phyloP scores from a whole-genome alignment of 257 asterid species.

The Solanum pennellii region DNA sequence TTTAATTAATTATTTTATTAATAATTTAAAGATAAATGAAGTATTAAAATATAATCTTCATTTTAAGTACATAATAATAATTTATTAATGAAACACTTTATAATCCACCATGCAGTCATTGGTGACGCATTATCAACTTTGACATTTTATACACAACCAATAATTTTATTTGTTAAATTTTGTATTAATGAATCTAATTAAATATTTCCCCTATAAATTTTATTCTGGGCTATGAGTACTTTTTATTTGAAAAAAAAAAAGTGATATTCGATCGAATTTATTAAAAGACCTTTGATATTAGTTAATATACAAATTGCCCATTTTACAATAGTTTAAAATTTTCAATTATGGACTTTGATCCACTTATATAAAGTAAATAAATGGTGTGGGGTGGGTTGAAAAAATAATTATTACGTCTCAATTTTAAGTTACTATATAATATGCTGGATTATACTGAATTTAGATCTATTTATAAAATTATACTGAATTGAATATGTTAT shows the following conservation, averaged over 20 bases:
- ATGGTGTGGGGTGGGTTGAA: neutral
- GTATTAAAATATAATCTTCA: neutral
- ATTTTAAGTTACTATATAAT: neutral
- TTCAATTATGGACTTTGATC: neutral
- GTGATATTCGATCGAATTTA: neutral
- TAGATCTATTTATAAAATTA: no score
- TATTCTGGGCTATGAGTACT: neutral
- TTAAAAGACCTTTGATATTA: neutral
- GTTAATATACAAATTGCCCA: neutral
- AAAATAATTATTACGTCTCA: neutral
- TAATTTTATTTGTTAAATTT: neutral
- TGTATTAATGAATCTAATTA: neutral
- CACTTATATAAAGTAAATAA: neutral
- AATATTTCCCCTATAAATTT: neutral
- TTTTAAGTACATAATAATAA: neutral
- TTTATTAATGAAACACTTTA: neutral
- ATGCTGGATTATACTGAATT: no score
- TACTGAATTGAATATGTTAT: no score
- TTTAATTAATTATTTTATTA: neutral
- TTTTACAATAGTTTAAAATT: neutral
- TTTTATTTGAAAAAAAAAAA: neutral
- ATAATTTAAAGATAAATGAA: neutral
- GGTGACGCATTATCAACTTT: conserved; percentile 1
- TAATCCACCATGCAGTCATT: conserved; percentile 13
- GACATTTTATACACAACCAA: neutral